Evolutionary conservation across 2,329 filamentous ascomycete genomes (phyloP).

Genomic region (Bertia moriformis): DNA sequence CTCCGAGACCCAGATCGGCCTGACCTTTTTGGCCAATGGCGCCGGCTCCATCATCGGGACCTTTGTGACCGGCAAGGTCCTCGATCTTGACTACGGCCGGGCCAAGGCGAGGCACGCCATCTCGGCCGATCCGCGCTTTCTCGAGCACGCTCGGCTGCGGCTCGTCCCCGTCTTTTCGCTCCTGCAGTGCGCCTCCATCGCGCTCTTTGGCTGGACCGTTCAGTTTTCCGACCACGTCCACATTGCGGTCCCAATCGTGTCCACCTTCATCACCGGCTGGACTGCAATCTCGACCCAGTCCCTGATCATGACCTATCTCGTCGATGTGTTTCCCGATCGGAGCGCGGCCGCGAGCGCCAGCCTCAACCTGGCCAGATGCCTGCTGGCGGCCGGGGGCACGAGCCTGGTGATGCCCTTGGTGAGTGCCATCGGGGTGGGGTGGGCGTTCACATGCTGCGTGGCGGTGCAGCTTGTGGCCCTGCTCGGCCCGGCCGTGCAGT

Average conservation of each 20-base stretch:
- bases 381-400: slow-evolving; percentile 34
- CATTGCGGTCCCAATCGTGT: slow-evolving; percentile 31
- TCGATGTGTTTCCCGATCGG: slow-evolving; percentile 32
- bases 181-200: slow-evolving; percentile 27
- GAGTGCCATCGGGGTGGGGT: slow-evolving; percentile 25
- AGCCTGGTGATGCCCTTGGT: slow-evolving; percentile 33
- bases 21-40: slow-evolving; percentile 39
- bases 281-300: slow-evolving; percentile 30
- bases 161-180: slow-evolving; percentile 27
- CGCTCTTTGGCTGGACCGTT: slow-evolving; percentile 37
- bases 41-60: slow-evolving; percentile 37
- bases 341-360: slow-evolving; percentile 36
- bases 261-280: slow-evolving; percentile 36
- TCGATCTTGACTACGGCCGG: slow-evolving; percentile 34
- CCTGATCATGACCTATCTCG: slow-evolving; percentile 32
- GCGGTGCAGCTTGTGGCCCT: slow-evolving; percentile 26
- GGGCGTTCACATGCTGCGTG: slow-evolving; percentile 28
- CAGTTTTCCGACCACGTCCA: slow-evolving; percentile 22
- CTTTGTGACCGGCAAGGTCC: slow-evolving; percentile 31
- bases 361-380: slow-evolving; percentile 34
- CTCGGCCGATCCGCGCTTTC: slow-evolving; percentile 14
- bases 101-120: slow-evolving; percentile 14
- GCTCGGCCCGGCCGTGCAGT: slow-evolving; percentile 26
- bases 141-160: slow-evolving; percentile 34
- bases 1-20: slow-evolving; percentile 25